phyloP scores from a whole-genome alignment of 2,329 filamentous ascomycete genomes.

The Fusarium miscanthi region DNA sequence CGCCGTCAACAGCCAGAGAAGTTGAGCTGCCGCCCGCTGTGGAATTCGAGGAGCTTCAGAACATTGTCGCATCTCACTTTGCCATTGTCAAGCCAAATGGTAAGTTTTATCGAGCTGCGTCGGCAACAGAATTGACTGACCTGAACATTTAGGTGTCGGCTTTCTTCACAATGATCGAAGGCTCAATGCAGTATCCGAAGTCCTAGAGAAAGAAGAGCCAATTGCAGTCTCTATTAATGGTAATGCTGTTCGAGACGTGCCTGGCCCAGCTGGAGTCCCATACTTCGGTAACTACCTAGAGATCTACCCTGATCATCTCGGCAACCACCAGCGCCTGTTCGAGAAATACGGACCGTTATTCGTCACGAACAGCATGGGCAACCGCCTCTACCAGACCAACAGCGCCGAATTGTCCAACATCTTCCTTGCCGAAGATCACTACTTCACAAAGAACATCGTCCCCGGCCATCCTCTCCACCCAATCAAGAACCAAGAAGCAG shows the following conservation, averaged over 20 bases:
- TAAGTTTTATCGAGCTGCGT: not conserved
- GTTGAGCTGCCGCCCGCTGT: not conserved
- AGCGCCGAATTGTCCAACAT: constrained; percentile 58
- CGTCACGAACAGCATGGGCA: constrained; percentile 63
- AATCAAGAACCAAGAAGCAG: constrained; percentile 56
- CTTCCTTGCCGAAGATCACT: constrained; percentile 60
- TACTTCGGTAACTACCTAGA: constrained; percentile 65
- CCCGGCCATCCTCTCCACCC: constrained; percentile 59
- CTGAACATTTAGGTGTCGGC: constrained; percentile 47
- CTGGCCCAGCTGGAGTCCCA: constrained; percentile 60
- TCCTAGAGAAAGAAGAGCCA: constrained; percentile 45
- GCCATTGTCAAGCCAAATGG: constrained; percentile 56
- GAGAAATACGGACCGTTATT: constrained; percentile 63
- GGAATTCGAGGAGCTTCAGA: constrained; percentile 5
- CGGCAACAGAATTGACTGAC: not conserved
- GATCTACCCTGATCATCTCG: constrained; percentile 67
- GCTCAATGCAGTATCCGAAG: constrained; percentile 47
- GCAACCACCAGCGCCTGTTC: constrained; percentile 66
- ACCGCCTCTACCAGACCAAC: constrained; percentile 61
- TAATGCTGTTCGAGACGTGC: constrained; percentile 59
- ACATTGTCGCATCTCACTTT: constrained; percentile 43
- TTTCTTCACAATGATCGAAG: constrained; percentile 47
- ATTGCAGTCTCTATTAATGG: constrained; percentile 62
- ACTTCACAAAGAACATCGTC: constrained; percentile 64
- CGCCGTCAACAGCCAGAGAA: not conserved